Conservation (phyloP, 2,329 filamentous ascomycete species). For the Pyrenophora teres region DNA sequence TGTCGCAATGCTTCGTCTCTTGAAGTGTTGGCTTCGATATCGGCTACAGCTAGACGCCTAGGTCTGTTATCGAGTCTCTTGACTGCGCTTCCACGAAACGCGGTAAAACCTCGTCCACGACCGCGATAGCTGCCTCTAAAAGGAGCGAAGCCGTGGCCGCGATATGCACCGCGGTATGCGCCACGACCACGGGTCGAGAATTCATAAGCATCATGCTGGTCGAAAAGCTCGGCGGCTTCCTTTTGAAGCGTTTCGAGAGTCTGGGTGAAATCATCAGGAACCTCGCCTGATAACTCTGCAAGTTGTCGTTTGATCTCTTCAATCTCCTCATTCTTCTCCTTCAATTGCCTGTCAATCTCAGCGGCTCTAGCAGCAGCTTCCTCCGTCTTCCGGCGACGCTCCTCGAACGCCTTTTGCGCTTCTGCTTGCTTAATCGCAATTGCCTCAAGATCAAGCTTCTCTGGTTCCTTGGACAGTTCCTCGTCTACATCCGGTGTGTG, state of each 20-base stretch:
- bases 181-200: constrained; percentile 20
- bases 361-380: constrained; percentile 66
- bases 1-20: constrained; percentile 73
- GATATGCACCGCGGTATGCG: constrained; percentile 39
- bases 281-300: constrained; percentile 52
- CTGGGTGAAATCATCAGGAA: constrained; percentile 19
- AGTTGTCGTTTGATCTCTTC: constrained; percentile 66
- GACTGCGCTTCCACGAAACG: constrained; percentile 55
- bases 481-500: constrained; percentile 54
- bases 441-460: constrained; percentile 71
- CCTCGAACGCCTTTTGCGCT: constrained; percentile 70
- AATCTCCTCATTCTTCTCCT: constrained; percentile 68
- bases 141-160: constrained; percentile 46
- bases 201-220: constrained; percentile 55
- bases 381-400: constrained; percentile 65
- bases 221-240: constrained; percentile 68
- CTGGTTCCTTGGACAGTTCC: constrained; percentile 20
- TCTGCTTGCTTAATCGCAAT: constrained; percentile 71
- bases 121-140: constrained; percentile 1
- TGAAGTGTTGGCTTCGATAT: constrained; percentile 63
- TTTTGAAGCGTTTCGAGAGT: constrained; percentile 34
- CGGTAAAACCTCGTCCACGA: constrained; percentile 15
- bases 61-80: constrained; percentile 76
- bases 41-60: constrained; percentile 67
- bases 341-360: constrained; percentile 68